Evolutionary conservation across 2,329 filamentous ascomycete genomes (phyloP), one percentile per base, ranked within the genome.

Genomic region (Exophiala viscosa): DNA sequence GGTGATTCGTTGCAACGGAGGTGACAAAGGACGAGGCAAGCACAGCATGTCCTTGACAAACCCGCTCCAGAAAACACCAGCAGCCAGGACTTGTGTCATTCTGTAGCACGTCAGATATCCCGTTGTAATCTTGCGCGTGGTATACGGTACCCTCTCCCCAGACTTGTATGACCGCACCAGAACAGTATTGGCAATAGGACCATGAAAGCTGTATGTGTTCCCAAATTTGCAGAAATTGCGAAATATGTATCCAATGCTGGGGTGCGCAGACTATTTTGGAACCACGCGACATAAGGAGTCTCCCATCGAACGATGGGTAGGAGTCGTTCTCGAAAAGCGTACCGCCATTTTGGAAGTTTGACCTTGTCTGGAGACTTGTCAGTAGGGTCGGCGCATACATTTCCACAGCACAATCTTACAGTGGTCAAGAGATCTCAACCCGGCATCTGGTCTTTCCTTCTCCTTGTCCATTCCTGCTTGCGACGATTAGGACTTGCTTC

Each of bases 151-250:
- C 86, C 91, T 75, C 93, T 87, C 50, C 90, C 93, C 61, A 95
- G 81, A 58, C 81, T 84, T 39, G 87, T 85, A 71, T 91, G 88
- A 48, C 92, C 92, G 65, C 90, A 96, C 93, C 93, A 99, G 75
- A 97, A 97, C 62, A 96, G 81, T 60, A 97, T 89, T 5, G 93
- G 93, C 65, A 99, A 75, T 53, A 90, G 87, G 61, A 96, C 81
- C 91, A 97, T 97, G 77, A 96, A 99, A 76, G 96, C 97, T 0
- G 93, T 99, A 72, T 99, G 93, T 0, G 93, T 99, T 60, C 93
- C 90, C 50, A 97, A 81, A 70, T 97, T 99, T 59, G 93, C 93
- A 0, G 91, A 95, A 60, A 95, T 89, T 45, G 93, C 92, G 72
- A 99, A 99, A 76, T 96, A 99, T 58, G 89, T 89, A 72, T 99